Percentiles rank a stretch among this genome's conserved stretches.
phyloP scores from a whole-genome alignment of 2,329 filamentous ascomycete genomes.

The Anisogramma anomala region DNA sequence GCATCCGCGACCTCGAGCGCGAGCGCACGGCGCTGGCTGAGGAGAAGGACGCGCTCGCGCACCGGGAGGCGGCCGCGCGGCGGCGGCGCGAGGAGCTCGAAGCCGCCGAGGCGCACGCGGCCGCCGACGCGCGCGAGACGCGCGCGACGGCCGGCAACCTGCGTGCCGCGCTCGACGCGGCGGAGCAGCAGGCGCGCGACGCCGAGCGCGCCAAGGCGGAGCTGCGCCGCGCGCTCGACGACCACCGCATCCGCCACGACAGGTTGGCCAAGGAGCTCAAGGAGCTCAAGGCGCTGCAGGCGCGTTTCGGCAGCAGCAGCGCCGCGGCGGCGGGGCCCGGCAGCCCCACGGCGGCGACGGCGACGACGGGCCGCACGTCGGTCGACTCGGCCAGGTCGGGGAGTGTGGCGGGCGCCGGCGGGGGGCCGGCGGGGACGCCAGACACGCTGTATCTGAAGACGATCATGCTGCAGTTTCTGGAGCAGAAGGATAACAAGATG shows the following conservation, averaged over 20 bases:
- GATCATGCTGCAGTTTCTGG: slow-evolving; percentile 68
- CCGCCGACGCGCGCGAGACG: slow-evolving; percentile 64
- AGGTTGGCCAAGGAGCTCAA: slow-evolving; percentile 64
- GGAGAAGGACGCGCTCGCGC: slow-evolving; percentile 69
- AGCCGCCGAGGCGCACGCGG: slow-evolving; percentile 52
- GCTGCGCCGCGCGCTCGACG: slow-evolving; percentile 63
- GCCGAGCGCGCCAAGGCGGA: slow-evolving; percentile 72
- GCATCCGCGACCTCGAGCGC: slow-evolving; percentile 70
- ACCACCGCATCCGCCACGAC: slow-evolving; percentile 65
- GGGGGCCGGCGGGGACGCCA: slow-evolving; percentile 18
- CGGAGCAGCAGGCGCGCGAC: slow-evolving; percentile 73
- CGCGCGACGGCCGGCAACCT: slow-evolving; percentile 66
- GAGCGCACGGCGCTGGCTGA: slow-evolving; percentile 58
- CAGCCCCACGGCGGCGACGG: slow-evolving; percentile 19
- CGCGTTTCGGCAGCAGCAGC: slow-evolving; percentile 27
- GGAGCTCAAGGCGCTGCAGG: slow-evolving; percentile 43
- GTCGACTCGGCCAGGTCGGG: slow-evolving; percentile 36
- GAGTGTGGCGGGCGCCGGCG: slow-evolving; percentile 20
- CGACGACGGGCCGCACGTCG: slow-evolving; percentile 32
- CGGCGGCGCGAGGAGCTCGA: slow-evolving; percentile 67
- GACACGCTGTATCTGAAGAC: slow-evolving; percentile 66
- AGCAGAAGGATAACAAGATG: slow-evolving; percentile 67
- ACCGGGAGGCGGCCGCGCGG: slow-evolving; percentile 62
- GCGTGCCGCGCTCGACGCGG: slow-evolving; percentile 71
- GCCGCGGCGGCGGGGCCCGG: slow-evolving; percentile 19